Conservation (phyloP, 805 yeast species). For the Starmerella sirachaensis region DNA sequence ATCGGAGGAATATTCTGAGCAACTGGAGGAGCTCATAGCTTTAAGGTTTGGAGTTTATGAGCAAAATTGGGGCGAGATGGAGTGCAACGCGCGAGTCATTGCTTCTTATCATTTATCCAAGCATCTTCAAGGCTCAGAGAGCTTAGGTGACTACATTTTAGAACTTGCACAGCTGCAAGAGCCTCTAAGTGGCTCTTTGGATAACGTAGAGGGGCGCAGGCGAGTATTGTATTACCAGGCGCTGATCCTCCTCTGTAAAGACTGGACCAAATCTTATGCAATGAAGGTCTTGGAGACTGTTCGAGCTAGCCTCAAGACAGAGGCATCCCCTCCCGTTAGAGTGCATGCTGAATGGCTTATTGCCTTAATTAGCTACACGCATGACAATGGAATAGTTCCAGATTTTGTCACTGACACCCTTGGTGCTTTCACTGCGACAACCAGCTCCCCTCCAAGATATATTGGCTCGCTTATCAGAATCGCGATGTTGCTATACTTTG, state of each 20-base stretch:
- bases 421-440: constrained; percentile 2
- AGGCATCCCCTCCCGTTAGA: constrained; percentile 69
- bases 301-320: constrained; percentile 38
- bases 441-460: constrained; percentile 34
- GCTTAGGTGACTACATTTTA: constrained; percentile 32
- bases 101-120: constrained; percentile 13
- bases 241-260: constrained; percentile 33
- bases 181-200: constrained; percentile 15
- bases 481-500: constrained; percentile 35
- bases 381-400: constrained; percentile 16
- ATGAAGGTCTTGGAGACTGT: constrained; percentile 23
- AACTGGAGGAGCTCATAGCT: constrained; percentile 47
- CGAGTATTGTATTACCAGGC: constrained; percentile 51
- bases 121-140: constrained; percentile 25
- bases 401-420: constrained; percentile 14
- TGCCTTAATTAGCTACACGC: constrained; percentile 32
- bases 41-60: constrained; percentile 26
- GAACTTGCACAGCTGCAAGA: constrained; percentile 27
- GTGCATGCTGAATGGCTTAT: constrained; percentile 70
- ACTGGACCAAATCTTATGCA: constrained; percentile 24
- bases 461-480: constrained; percentile 57
- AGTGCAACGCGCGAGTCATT: constrained; percentile 27
- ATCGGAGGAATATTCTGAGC: constrained; percentile 44
- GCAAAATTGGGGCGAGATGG: constrained; percentile 31
- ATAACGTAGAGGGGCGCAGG: constrained; percentile 52